phyloP scores from a whole-genome alignment of 768 basidiomycete genomes.

The Naganishia friedmannii region DNA sequence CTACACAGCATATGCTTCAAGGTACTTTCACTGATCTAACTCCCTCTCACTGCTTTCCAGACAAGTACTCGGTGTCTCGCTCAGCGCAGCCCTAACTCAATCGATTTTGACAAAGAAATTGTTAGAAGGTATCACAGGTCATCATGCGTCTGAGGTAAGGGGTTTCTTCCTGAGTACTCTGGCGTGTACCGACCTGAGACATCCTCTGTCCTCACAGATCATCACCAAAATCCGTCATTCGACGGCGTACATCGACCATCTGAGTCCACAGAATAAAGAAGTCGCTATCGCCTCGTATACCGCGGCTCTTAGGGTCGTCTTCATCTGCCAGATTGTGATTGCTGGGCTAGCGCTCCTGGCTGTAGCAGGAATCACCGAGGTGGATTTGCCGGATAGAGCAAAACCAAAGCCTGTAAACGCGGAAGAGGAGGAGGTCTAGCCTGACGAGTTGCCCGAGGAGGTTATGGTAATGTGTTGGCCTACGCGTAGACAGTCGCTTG shows the following conservation, averaged over 20 bases:
- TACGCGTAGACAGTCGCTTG: too few species aligned
- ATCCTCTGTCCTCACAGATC: constrained; percentile 32
- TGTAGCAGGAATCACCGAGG: constrained; percentile 39
- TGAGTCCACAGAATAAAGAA: constrained; percentile 33
- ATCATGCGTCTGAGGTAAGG: constrained; percentile 58
- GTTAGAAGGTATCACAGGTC: constrained; percentile 70
- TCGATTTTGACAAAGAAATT: constrained; percentile 70
- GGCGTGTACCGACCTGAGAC: not conserved
- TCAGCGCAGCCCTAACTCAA: constrained; percentile 81
- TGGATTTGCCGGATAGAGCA: constrained; percentile 36
- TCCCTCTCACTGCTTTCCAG: constrained; percentile 45
- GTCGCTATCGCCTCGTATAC: constrained; percentile 38
- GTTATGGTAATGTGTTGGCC: not conserved
- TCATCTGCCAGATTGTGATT: constrained; percentile 41
- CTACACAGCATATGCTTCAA: too few species aligned
- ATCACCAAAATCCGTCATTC: constrained; percentile 48
- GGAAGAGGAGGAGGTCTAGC: constrained; percentile 12
- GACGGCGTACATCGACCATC: constrained; percentile 43
- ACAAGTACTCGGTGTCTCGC: constrained; percentile 89
- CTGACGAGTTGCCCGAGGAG: too few species aligned
- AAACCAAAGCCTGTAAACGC: constrained; percentile 11
- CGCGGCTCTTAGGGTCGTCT: constrained; percentile 43
- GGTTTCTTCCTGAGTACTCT: too few species aligned
- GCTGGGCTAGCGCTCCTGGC: constrained; percentile 34
- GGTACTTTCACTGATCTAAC: not conserved